Base-by-base conservation (phyloP, 2,329 filamentous ascomycete genomes). In the Exophiala mesophila region DNA sequence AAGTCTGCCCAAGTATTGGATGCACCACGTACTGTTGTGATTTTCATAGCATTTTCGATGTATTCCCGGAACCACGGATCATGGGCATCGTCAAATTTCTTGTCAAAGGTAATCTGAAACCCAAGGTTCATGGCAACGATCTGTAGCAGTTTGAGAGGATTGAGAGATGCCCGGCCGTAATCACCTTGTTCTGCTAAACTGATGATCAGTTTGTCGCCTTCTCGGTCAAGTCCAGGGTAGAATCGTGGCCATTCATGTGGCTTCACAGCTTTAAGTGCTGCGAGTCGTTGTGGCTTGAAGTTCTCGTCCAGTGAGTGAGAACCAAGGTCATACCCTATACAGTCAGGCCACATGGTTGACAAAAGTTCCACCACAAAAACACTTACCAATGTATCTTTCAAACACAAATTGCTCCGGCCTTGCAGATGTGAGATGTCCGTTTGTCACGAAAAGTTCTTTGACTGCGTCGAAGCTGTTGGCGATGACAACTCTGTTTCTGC, bases 351-450 rank as follows among this genome's bases (percentile, higher is more conserved):
- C n/a, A n/a, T n/a, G n/a, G n/a, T n/a, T n/a, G n/a, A n/a, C n/a
- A n/a, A n/a, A n/a, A n/a, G n/a, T n/a, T n/a, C n/a, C n/a, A n/a
- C n/a, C n/a, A n/a, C n/a, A n/a, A n/a, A n/a, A n/a, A 5, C 29
- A 31, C 29, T 5, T 31, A 31, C 29, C 29, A 16, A 31, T 31
- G 29, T 31, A 31, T 16, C 17, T 31, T 16, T 31, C 29, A n/a
- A 31, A 31, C n/a, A 31, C 29, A 16, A 15, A 31, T 16, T 31
- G 29, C 29, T 16, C 4, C 5, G 29, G 29, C 29, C 29, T 5
- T 31, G 29, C 29, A 31, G 29, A 31, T 12, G 29, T 31, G 29
- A 31, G 29, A n/a, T 31, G 29, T 31, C 29, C 29, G 17, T 31
- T 31, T 5, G 29, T 31, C 29, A 31, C 29, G 12, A 31, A 31